Base-by-base conservation (phyloP, 306 rosid genomes). In the Bauhinia variegata region DNA sequence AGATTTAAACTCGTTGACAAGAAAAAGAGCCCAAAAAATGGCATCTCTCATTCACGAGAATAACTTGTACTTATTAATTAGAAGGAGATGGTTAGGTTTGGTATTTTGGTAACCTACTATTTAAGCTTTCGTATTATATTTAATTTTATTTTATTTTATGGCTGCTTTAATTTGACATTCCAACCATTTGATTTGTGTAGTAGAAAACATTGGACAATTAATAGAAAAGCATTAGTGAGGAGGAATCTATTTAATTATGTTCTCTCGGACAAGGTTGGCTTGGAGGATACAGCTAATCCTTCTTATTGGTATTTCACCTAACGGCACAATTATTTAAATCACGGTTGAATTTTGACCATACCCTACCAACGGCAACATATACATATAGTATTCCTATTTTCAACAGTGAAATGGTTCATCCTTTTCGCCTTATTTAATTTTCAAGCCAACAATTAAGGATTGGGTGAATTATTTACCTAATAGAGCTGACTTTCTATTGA, bases 51-150 rank as follows among this genome's bases (percentile, higher is more conserved):
- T 10, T 17, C 4, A 36, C 7, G n/a, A 11, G 12, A 33, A 52
- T 57, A 12, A 50, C 31, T 32, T 19, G 11, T 31, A 71, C 31
- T n/a, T n/a, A n/a, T n/a, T n/a, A n/a, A 16, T 61, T 18, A 59
- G 58, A 68, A 39, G 58, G 53, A 72, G 53, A 72, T 49, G 18
- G 76, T 69, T 86, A 70, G 87, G 84, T 84, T 79, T 77, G 85
- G 86, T 77, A 87, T 82, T 67, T 67, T 10, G 74, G 2, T 72
- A 71, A 62, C 87, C 70, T 66, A 44, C 60, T 72, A 65, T 53
- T 36, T 65, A 78, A 53, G 76, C 19, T 71, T 65, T 48, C 67
- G 54, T 23, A 23, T 23, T n/a, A n/a, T n/a, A n/a, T n/a, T n/a
- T n/a, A n/a, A n/a, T n/a, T n/a, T n/a, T n/a, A n/a, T 1, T 23